Conservation (phyloP, 2,329 filamentous ascomycete species). For the Fusarium luffae region DNA sequence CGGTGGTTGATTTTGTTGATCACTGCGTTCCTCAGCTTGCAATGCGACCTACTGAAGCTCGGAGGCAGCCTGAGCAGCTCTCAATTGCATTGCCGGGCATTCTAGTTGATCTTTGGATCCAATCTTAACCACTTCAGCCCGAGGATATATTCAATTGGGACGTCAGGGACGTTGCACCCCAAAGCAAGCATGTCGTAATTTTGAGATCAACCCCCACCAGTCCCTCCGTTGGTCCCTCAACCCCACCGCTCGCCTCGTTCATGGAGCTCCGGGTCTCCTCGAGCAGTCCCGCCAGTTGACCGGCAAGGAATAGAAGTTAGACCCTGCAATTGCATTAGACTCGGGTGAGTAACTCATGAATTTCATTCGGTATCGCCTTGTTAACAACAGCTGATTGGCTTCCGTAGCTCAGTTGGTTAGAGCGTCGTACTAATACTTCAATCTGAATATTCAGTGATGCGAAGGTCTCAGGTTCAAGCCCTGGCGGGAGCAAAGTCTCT, state of each 20-base stretch:
- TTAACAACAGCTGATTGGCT: constrained; percentile 37
- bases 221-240: constrained; percentile 18
- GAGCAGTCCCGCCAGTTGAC: not conserved
- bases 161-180: not conserved
- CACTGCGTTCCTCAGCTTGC: constrained; percentile 2
- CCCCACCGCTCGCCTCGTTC: constrained; percentile 21
- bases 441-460: constrained; percentile 39
- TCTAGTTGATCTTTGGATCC: not conserved
- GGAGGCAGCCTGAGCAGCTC: not conserved
- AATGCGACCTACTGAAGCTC: not conserved
- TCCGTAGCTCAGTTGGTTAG: constrained; percentile 48
- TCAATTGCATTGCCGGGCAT: constrained; percentile 10
- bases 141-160: not conserved
- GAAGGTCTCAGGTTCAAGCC: constrained; percentile 47
- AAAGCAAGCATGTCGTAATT: constrained; percentile 6
- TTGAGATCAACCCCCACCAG: constrained; percentile 27
- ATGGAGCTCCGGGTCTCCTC: constrained; percentile 18
- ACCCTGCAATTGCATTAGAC: not conserved
- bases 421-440: constrained; percentile 47
- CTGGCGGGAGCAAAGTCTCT: constrained; percentile 43
- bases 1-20: not conserved
- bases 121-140: not conserved
- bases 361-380: accelerated
- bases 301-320: not conserved
- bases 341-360: not conserved